Percentiles rank a stretch among this genome's conserved stretches.
Conservation (phyloP, 1,139 yeast species). For the Hyphopichia burtonii region DNA sequence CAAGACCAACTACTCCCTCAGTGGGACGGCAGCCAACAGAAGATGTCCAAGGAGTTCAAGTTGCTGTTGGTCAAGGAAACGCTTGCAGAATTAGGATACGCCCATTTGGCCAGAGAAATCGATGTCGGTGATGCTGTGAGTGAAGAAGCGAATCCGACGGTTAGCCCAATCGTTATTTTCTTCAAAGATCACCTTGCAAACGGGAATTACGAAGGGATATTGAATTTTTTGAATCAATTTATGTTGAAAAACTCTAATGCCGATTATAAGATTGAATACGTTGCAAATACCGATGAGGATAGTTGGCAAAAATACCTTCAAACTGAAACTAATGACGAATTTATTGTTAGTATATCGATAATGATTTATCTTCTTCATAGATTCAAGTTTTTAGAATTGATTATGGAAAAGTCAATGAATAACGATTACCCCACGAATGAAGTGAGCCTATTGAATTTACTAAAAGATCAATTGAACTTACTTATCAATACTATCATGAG, state of each 20-base stretch:
- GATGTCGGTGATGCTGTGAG: not conserved
- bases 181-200: not conserved
- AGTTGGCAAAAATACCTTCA: not conserved
- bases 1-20: no score
- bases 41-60: conserved; percentile 11
- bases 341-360: not conserved
- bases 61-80: conserved; percentile 38
- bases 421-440: not conserved
- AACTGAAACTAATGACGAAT: not conserved
- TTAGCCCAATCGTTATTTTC: not conserved
- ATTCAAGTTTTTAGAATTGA: not conserved
- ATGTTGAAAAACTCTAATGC: not conserved
- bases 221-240: not conserved
- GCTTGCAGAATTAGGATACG: conserved; percentile 30
- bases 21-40: no score
- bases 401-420: not conserved
- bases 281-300: not conserved
- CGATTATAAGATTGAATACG: not conserved
- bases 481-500: not conserved
- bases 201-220: not conserved
- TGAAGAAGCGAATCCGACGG: not conserved
- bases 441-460: not conserved
- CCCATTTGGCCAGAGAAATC: conserved; percentile 1
- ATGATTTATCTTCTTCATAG: conserved; percentile 3
- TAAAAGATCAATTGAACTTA: not conserved